Conservation (phyloP, 495 filamentous ascomycete genomes). For the Penicillium taxi region DNA sequence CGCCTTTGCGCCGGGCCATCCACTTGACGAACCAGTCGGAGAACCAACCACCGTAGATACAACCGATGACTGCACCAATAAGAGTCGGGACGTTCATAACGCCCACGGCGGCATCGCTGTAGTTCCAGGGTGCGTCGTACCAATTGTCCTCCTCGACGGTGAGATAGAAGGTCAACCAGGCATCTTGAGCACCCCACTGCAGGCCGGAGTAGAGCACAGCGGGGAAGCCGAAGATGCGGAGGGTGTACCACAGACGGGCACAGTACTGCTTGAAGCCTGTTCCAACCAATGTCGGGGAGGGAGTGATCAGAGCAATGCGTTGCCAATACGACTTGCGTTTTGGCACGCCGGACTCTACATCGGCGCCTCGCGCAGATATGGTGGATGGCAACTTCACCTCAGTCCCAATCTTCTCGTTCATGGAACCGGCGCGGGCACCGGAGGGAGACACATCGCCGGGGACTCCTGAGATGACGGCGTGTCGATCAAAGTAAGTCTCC, state of each 20-base stretch:
- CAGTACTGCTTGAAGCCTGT: slow-evolving; percentile 23
- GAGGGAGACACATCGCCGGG: not conserved
- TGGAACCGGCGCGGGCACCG: not conserved
- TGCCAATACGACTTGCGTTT: slow-evolving; percentile 20
- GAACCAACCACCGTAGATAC: slow-evolving; percentile 29
- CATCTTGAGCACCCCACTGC: slow-evolving; percentile 33
- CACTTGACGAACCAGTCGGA: slow-evolving; percentile 28
- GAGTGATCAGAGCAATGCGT: slow-evolving; percentile 24
- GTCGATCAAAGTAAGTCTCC: slow-evolving; percentile 23
- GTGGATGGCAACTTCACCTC: not conserved
- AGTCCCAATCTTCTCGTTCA: slow-evolving; percentile 4
- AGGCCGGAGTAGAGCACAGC: slow-evolving; percentile 27
- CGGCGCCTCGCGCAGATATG: not conserved
- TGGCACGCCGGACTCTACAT: slow-evolving; percentile 9
- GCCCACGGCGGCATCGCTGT: slow-evolving; percentile 22
- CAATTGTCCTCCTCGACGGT: slow-evolving; percentile 29
- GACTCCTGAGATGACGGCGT: slow-evolving; percentile 6
- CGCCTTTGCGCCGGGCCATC: slow-evolving; percentile 22
- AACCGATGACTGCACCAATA: slow-evolving; percentile 27
- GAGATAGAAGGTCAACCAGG: slow-evolving; percentile 33
- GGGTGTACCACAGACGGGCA: slow-evolving; percentile 15
- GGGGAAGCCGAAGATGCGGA: slow-evolving; percentile 28
- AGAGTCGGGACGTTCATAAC: slow-evolving; percentile 31
- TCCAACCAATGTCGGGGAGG: slow-evolving; percentile 17
- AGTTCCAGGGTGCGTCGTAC: slow-evolving; percentile 24